phyloP scores from a whole-genome alignment of 2,329 filamentous ascomycete species.

The Diplodia corticola region DNA sequence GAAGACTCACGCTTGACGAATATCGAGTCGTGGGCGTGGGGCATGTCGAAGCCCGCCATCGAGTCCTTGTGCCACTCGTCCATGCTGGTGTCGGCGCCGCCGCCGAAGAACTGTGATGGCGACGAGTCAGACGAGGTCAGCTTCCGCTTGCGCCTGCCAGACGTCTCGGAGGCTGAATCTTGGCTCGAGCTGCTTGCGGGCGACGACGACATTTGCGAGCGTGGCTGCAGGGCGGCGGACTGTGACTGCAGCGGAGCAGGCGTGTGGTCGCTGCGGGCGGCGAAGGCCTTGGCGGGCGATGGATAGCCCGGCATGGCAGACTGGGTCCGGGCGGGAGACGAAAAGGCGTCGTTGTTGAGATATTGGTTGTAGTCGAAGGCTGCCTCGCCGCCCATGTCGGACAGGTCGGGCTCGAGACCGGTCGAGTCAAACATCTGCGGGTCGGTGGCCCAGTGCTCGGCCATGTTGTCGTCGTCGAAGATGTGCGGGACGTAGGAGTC shows the following conservation, averaged over 20 bases:
- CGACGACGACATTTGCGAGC: constrained; percentile 32
- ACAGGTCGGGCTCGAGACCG: constrained; percentile 18
- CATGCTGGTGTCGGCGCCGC: constrained; percentile 3
- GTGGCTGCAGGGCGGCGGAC: constrained; percentile 19
- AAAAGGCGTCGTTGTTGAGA: constrained; percentile 19
- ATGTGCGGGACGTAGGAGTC: constrained; percentile 25
- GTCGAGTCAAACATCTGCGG: constrained; percentile 30
- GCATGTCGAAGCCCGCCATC: background rate
- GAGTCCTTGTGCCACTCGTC: constrained; percentile 17
- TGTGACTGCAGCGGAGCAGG: constrained; percentile 6
- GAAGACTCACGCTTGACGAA: constrained; percentile 19
- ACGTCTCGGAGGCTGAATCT: constrained; percentile 45
- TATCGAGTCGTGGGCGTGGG: constrained; percentile 29
- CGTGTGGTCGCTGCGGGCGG: constrained; percentile 6
- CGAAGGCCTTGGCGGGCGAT: constrained; percentile 17
- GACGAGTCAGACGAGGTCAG: constrained; percentile 40
- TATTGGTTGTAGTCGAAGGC: constrained; percentile 15
- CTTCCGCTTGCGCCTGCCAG: constrained; percentile 43
- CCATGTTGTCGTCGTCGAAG: constrained; percentile 28
- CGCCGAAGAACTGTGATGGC: constrained; percentile 27
- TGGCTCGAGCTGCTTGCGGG: constrained; percentile 45
- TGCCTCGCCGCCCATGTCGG: background rate
- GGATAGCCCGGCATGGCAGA: background rate
- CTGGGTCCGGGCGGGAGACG: constrained; percentile 10
- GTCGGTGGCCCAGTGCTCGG: constrained; percentile 28